These are phyloP conservation scores for Aureobasidium sp. DNA, from an alignment of 2,329 filamentous ascomycete species.

Conservation along the genomic window DNA sequence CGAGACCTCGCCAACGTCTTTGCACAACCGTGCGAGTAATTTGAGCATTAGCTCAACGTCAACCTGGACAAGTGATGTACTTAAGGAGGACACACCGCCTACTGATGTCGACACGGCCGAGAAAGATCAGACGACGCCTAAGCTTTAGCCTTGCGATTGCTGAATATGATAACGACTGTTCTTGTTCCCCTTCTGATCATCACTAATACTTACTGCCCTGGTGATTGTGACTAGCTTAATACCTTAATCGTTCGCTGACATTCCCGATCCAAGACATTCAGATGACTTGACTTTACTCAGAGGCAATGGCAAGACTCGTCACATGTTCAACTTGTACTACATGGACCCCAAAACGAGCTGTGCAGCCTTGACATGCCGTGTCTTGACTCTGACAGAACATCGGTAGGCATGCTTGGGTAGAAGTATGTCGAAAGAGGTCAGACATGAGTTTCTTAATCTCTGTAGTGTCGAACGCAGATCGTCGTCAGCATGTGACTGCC, in stretches of 20 bases:
- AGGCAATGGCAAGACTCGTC: neutral
- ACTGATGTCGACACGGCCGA: constrained; percentile 16
- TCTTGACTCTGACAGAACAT: neutral
- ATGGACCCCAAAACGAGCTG: neutral
- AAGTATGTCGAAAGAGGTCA: neutral
- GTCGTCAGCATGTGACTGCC: neutral
- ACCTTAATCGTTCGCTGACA: neutral
- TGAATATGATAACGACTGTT: constrained; percentile 6
- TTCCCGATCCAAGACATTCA: neutral
- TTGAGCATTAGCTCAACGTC: constrained; percentile 16
- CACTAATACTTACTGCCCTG: neutral
- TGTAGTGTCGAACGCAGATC: neutral
- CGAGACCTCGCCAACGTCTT: neutral
- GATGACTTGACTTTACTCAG: neutral
- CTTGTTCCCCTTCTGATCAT: neutral
- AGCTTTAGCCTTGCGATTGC: neutral
- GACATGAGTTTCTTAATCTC: neutral
- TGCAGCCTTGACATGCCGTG: neutral
- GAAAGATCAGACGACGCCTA: constrained; percentile 4
- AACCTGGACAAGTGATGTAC: constrained; percentile 15
- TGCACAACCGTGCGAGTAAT: constrained; percentile 17
- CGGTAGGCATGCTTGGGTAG: neutral
- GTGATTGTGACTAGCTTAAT: neutral
- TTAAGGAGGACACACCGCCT: constrained; percentile 18
- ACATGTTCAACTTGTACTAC: neutral